Evolutionary conservation across 495 filamentous ascomycete species (phyloP).

Genomic region (Aspergillus campestris): DNA sequence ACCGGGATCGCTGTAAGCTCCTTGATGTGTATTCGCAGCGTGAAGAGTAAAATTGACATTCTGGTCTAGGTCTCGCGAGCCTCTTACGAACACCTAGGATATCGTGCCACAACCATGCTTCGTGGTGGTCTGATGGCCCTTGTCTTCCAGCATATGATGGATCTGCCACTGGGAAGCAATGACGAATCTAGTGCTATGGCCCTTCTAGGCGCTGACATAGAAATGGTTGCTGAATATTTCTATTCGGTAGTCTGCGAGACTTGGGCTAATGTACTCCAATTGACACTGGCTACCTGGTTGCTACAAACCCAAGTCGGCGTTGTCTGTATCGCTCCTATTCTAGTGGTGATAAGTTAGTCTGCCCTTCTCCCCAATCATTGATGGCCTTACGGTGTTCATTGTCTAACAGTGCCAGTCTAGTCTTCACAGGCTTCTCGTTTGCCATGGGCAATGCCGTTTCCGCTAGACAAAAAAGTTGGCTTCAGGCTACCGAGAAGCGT

Average conservation of each 20-base stretch:
- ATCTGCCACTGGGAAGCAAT: slow-evolving; percentile 17
- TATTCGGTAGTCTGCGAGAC: slow-evolving; percentile 36
- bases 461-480: slow-evolving; percentile 40
- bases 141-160: slow-evolving; percentile 37
- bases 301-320: slow-evolving; percentile 44
- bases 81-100: slow-evolving; percentile 46
- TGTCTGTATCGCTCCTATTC: slow-evolving; percentile 37
- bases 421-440: slow-evolving; percentile 8
- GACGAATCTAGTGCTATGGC: slow-evolving; percentile 42
- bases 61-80: slow-evolving; percentile 25
- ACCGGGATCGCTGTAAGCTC: slow-evolving; percentile 41
- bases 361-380: neutral
- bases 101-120: slow-evolving; percentile 42
- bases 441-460: slow-evolving; percentile 37
- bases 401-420: no score
- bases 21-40: neutral
- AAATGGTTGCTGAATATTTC: slow-evolving; percentile 35
- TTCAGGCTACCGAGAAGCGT: slow-evolving; percentile 41
- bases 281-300: slow-evolving; percentile 45
- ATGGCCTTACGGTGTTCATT: no score
- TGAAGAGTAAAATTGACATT: no score
- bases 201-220: slow-evolving; percentile 51
- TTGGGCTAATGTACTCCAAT: slow-evolving; percentile 47
- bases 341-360: slow-evolving; percentile 35
- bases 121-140: slow-evolving; percentile 43